Evolutionary conservation across 495 filamentous ascomycete species (phyloP).

Genomic region (Aspergillus cavernicola): DNA sequence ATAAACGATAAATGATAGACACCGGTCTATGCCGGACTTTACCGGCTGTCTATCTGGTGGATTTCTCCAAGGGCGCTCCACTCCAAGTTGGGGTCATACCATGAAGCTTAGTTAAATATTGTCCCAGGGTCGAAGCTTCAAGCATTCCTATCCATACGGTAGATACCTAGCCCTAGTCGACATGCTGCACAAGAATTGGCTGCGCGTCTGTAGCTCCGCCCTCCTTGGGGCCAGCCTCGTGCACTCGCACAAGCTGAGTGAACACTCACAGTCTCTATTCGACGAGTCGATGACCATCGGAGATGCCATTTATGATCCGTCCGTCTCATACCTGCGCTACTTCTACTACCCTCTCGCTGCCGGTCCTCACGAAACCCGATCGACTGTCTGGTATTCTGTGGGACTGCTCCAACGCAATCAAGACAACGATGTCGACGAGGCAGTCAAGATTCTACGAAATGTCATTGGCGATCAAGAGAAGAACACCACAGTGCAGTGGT

Average conservation of each 20-base stretch:
- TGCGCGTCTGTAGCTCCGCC: not conserved
- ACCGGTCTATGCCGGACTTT: slow-evolving; percentile 3
- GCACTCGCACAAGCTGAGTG: not conserved
- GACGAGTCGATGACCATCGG: slow-evolving; percentile 27
- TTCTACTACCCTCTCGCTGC: slow-evolving; percentile 24
- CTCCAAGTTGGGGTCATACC: not conserved
- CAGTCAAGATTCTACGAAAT: slow-evolving; percentile 36
- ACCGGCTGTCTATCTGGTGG: not conserved
- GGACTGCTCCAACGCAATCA: slow-evolving; percentile 37
- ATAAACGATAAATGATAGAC: no score
- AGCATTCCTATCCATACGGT: not conserved
- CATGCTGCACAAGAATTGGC: slow-evolving; percentile 2
- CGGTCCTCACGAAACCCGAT: slow-evolving; percentile 32
- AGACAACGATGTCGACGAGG: slow-evolving; percentile 30
- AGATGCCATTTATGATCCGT: slow-evolving; percentile 21
- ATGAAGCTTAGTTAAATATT: not conserved
- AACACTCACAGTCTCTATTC: slow-evolving; percentile 16
- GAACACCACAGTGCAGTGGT: slow-evolving; percentile 33
- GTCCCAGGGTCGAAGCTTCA: no score
- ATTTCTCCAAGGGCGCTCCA: not conserved
- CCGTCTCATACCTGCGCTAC: slow-evolving; percentile 17
- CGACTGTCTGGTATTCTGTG: slow-evolving; percentile 37
- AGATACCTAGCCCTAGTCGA: not conserved
- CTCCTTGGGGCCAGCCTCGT: slow-evolving; percentile 1
- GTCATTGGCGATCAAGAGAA: slow-evolving; percentile 37